Evolutionary conservation across 345 rosid genomes (phyloP), one percentile per base, ranked within the genome.

Genomic region (Heritiera littoralis): DNA sequence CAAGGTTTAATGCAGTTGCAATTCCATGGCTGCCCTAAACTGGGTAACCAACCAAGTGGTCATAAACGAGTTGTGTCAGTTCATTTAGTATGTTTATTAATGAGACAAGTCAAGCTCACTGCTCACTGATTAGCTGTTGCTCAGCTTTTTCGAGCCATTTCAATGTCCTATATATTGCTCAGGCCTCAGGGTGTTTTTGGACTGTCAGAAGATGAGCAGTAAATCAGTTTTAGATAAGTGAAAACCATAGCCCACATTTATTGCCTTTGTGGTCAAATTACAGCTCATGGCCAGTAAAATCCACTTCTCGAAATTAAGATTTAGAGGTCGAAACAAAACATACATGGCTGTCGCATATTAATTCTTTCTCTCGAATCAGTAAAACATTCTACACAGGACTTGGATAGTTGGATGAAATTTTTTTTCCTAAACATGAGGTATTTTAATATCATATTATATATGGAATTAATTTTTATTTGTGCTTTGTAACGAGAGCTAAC

Each of bases 1-100:
- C 9, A 58, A 73, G 11, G 54, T 68, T 77, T 71, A 78, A 75
- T 78, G 14, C 74, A 77, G 3, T 35, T 74, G 79, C 43, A 56
- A 43, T 80, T 73, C 54, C 59, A 41, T 75, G 6, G 80, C 45
- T 67, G 49, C 55, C 45, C 73, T 2, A 40, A 63, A 54, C 51
- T 35, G 30, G 71, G 11, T 18, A 60, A 13, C 66, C 54, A 71
- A 18, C 49, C 12, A 4, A 64, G 3, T 66, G 61, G 68, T 9
- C 67, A 46, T 15, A 32, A 45, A 68, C 60, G 23, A 70, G 55
- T 71, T 43, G 66, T 67, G 55, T 58, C 81, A 35, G 56, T 77
- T 86, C 76, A 81, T 83, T 77, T 73, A 77, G 64, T 69, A 15
- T 73, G 72, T 76, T 77, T 66, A 61, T 43, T 40, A 70, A 77